A percentile compares a stretch with the other conserved stretches of the same genome.
Conservation (phyloP, 257 asterid genomes). For the Scutellaria baicalensis region DNA sequence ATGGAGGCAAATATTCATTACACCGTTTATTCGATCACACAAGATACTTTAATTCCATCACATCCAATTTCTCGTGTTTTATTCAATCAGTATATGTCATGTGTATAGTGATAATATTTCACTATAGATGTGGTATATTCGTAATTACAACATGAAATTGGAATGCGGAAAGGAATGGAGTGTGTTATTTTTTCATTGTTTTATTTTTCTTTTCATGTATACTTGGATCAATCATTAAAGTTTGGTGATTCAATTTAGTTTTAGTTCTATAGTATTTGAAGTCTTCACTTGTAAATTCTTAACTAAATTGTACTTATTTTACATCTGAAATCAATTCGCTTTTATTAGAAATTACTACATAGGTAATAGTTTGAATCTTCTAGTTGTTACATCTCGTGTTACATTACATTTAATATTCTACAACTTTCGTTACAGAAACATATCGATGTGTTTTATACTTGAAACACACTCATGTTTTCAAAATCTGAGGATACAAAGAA, state of each 20-base stretch:
- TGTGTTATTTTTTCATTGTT: not conserved
- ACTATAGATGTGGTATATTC: not conserved
- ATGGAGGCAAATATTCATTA: not conserved
- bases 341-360: no score
- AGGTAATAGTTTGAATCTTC: no score
- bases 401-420: no score
- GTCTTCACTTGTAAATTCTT: no score
- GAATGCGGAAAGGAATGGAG: not conserved
- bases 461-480: no score
- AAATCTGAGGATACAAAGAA: no score
- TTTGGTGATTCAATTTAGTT: not conserved
- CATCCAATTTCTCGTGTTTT: not conserved
- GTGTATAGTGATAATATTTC: not conserved
- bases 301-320: no score
- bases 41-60: not conserved
- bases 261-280: not conserved
- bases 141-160: not conserved
- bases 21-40: not conserved
- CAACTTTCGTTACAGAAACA: no score
- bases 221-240: slow-evolving; percentile 2
- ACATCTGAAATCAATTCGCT: no score
- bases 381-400: no score
- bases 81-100: not conserved
- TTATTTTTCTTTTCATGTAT: not conserved
- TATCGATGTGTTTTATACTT: no score